A percentile compares a stretch with the other conserved stretches of the same genome.
These are phyloP conservation scores for Aspergillus wentii DNA, from an alignment of 495 filamentous ascomycete genomes.

Conservation along the genomic window DNA sequence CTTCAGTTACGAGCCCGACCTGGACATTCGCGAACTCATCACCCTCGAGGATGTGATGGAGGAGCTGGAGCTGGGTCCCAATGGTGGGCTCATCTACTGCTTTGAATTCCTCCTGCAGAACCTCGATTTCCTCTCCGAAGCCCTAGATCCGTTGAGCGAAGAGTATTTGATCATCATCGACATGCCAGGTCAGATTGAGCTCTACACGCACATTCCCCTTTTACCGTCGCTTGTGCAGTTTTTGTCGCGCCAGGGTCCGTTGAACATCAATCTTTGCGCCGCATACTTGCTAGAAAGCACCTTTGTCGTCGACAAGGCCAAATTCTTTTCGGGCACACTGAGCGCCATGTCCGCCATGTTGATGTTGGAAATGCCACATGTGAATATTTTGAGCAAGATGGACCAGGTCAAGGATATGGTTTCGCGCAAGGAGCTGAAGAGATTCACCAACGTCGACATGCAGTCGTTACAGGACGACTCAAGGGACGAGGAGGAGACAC, in stretches of 20 bases:
- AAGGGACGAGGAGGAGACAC: slow-evolving; percentile 27
- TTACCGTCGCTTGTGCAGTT: slow-evolving; percentile 80
- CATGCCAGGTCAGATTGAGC: slow-evolving; percentile 98
- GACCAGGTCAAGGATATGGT: slow-evolving; percentile 85
- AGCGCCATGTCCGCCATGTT: slow-evolving; percentile 98
- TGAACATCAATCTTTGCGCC: slow-evolving; percentile 91
- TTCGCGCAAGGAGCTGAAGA: slow-evolving; percentile 74
- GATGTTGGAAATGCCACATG: slow-evolving; percentile 91
- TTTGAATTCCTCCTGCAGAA: slow-evolving; percentile 94
- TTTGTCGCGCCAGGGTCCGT: slow-evolving; percentile 68
- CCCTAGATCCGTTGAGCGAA: slow-evolving; percentile 80
- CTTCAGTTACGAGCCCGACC: slow-evolving; percentile 86
- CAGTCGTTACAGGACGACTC: slow-evolving; percentile 62
- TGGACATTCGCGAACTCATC: slow-evolving; percentile 96
- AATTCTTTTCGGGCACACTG: slow-evolving; percentile 93
- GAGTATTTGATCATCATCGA: slow-evolving; percentile 97
- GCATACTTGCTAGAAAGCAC: slow-evolving; percentile 92
- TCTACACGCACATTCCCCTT: slow-evolving; percentile 95
- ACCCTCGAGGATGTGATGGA: slow-evolving; percentile 98
- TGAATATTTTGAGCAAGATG: slow-evolving; percentile 96
- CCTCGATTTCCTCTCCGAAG: slow-evolving; percentile 87
- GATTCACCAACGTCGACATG: slow-evolving; percentile 80
- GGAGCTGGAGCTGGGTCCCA: slow-evolving; percentile 87
- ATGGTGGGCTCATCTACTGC: slow-evolving; percentile 95
- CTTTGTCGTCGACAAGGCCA: slow-evolving; percentile 90